These are phyloP conservation scores for Croton laevigatus DNA, from an alignment of 441 rosid species.

Conservation along the genomic window DNA sequence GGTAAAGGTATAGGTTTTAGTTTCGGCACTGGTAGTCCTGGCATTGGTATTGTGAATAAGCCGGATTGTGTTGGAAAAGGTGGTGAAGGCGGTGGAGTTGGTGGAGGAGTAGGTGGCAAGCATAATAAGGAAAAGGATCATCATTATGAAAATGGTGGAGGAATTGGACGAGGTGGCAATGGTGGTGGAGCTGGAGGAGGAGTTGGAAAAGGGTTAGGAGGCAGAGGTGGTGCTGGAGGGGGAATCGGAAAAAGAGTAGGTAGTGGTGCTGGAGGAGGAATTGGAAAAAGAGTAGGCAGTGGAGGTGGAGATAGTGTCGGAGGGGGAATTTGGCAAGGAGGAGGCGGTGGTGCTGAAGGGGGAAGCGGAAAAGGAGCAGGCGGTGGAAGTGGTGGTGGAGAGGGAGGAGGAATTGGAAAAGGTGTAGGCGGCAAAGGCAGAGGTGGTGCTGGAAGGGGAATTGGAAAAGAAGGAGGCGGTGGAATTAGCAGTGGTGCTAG, in stretches of 20 bases:
- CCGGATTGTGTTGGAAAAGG: slow-evolving; percentile 24
- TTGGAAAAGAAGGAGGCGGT: not conserved
- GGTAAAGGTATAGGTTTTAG: slow-evolving; percentile 23
- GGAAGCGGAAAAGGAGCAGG: no score
- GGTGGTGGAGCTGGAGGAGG: not conserved
- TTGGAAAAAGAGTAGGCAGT: not conserved
- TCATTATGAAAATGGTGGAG: not conserved
- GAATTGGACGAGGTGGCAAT: no score
- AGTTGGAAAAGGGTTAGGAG: no score
- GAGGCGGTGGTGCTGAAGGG: not conserved
- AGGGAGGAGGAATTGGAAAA: not conserved
- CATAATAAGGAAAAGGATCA: not conserved
- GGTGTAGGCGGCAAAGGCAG: slow-evolving; percentile 1
- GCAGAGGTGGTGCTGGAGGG: not conserved
- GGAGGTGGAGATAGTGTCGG: not conserved
- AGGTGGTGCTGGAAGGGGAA: not conserved
- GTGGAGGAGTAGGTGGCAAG: not conserved
- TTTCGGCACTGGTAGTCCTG: slow-evolving; percentile 8
- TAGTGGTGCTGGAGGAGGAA: slow-evolving; percentile 4
- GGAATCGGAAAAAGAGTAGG: slow-evolving; percentile 1
- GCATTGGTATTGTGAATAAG: not conserved
- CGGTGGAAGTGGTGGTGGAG: not conserved
- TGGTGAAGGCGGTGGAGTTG: not conserved
- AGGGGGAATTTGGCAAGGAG: no score
- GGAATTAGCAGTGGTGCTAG: not conserved